phyloP scores from a whole-genome alignment of 2,329 filamentous ascomycete species.

The Epichloe gansuensis region DNA sequence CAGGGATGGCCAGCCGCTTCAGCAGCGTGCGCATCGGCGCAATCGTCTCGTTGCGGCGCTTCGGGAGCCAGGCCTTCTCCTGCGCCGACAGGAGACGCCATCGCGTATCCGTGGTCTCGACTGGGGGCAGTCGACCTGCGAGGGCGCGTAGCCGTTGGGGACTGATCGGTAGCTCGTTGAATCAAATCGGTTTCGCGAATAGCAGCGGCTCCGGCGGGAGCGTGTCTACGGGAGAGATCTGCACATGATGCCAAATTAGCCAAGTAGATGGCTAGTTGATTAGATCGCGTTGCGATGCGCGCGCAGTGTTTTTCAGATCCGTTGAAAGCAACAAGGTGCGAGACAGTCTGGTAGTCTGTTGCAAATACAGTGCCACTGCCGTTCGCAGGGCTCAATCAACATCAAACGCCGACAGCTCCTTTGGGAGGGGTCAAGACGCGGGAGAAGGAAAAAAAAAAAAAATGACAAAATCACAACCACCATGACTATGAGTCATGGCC shows the following conservation, averaged over 20 bases:
- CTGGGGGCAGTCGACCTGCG: conserved; percentile 54
- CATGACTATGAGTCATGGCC: not conserved
- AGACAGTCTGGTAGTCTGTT: too few relatives aligned
- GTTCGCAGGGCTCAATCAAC: too few relatives aligned
- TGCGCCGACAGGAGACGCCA: conserved; percentile 44
- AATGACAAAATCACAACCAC: not conserved
- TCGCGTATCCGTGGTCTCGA: conserved; percentile 61
- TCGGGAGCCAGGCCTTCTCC: conserved; percentile 63
- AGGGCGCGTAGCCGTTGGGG: conserved; percentile 54
- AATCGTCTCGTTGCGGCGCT: conserved; percentile 60
- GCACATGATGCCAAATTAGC: too few relatives aligned
- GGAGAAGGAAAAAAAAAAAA: too few relatives aligned
- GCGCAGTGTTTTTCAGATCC: too few relatives aligned
- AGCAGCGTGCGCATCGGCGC: conserved; percentile 66
- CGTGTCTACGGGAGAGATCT: not conserved
- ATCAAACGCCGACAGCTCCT: too few relatives aligned
- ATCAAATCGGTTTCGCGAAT: conserved; percentile 8
- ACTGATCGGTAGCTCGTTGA: conserved; percentile 18
- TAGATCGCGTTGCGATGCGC: too few relatives aligned
- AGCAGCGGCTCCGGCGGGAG: not conserved
- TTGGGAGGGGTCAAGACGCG: too few relatives aligned
- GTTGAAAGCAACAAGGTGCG: too few relatives aligned
- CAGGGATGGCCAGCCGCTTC: conserved; percentile 57
- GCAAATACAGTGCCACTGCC: too few relatives aligned
- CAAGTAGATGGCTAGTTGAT: too few relatives aligned